Evolutionary conservation across 75 land plant genomes (phyloP), one percentile per base, ranked within the genome.

Genomic region (Isoetes taiwanensis): DNA sequence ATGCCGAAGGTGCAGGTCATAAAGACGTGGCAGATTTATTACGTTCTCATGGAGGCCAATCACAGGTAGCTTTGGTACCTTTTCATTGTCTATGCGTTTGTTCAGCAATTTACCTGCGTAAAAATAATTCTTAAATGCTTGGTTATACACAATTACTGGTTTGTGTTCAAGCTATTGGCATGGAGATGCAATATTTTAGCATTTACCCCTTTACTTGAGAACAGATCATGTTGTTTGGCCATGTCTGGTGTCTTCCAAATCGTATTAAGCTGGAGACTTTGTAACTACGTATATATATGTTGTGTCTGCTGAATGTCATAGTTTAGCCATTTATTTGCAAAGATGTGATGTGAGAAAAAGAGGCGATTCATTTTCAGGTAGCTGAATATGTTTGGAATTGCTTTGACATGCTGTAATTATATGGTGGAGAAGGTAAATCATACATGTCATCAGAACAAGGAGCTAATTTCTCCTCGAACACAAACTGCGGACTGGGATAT

Each of bases 401-500:
- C 19, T 25, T 25, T 10, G 34, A 17, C 19, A 27, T 56, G 8
- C 40, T 66, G 27, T 63, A 19, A 24, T 61, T 10, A 2, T 61
- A 34, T 41, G 50, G 4, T 48, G 32, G 34, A 72, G 60, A 72
- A 85, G 90, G 84, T 80, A 34, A 80, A 80, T 64, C 80, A 68
- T 74, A 78, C 85, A 20, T 80, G 79, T 40, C 79, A 72, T 55
- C 72, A 81, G 39, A 78, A 69, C 41, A 79, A 67, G 42, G 57
- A 71, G 28, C 80, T 79, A 38, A 62, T 76, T 1, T 91, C 96
- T 28, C 96, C 96, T 43, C 61, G 73, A 5, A 81, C 91, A 19
- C 80, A 69, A 14, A 78, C 78, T 50, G 70, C 76, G 59, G 91
- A 90, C 42, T 90, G 91, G 96, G 96, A 90, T 54, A 82, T 85